Percentiles rank a stretch among this genome's conserved stretches.
phyloP scores from a whole-genome alignment of 164 flowering plant species.

The Paratinospora sagittata region DNA sequence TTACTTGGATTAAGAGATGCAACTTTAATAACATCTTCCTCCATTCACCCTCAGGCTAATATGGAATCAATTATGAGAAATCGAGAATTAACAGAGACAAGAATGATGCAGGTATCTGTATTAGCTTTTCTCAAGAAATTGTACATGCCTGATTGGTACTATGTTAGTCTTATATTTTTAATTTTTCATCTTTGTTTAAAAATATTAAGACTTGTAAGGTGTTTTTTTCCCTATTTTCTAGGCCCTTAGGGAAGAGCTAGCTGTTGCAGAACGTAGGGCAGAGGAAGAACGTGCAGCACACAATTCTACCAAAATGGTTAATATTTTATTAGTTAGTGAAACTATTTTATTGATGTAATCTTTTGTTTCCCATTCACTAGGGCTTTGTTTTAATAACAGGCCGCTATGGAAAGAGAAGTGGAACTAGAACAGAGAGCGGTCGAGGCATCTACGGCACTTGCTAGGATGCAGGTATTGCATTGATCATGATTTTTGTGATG shows the following conservation, averaged over 20 bases:
- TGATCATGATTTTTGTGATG: slow-evolving; percentile 8
- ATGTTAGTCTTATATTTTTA: background rate
- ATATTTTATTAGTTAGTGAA: background rate
- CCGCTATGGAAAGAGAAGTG: slow-evolving; percentile 94
- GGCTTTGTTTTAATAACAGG: slow-evolving; percentile 33
- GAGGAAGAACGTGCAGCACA: slow-evolving; percentile 97
- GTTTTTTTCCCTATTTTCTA: slow-evolving; percentile 20
- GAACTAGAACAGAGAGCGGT: slow-evolving; percentile 87
- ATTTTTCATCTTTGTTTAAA: slow-evolving; percentile 5
- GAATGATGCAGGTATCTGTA: slow-evolving; percentile 85
- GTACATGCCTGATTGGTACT: background rate
- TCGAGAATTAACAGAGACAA: slow-evolving; percentile 89
- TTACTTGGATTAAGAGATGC: background rate
- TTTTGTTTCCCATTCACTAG: background rate
- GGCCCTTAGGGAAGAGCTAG: slow-evolving; percentile 94
- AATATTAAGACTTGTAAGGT: slow-evolving; percentile 2
- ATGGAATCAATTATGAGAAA: slow-evolving; percentile 91
- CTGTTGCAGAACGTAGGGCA: slow-evolving; percentile 79
- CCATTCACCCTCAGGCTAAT: slow-evolving; percentile 53
- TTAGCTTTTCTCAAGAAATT: background rate
- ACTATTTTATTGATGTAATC: slow-evolving; percentile 1
- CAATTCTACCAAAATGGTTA: slow-evolving; percentile 87
- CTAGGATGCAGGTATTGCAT: slow-evolving; percentile 73
- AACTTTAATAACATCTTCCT: background rate
- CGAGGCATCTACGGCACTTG: slow-evolving; percentile 87